Percentiles rank a stretch among this genome's conserved stretches.
These are phyloP conservation scores for Rhizopogon vulgaris DNA, from an alignment of 768 basidiomycete genomes.

Conservation along the genomic window DNA sequence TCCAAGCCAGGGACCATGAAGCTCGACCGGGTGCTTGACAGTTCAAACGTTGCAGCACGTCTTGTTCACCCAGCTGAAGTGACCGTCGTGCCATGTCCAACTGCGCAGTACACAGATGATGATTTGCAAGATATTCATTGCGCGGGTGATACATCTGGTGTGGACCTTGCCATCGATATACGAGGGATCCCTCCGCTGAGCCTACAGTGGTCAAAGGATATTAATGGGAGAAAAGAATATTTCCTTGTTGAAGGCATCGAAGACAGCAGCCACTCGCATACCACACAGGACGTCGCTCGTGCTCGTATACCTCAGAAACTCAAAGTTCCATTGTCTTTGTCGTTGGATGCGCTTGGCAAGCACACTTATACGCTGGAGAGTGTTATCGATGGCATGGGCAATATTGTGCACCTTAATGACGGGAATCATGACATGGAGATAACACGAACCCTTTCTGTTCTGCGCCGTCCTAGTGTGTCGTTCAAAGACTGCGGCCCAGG, in stretches of 20 bases:
- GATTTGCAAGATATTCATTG: conserved; percentile 52
- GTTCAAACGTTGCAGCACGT: conserved; percentile 65
- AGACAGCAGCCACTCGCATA: conserved; percentile 37
- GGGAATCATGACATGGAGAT: conserved; percentile 37
- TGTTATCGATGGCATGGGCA: conserved; percentile 79
- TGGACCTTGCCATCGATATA: conserved; percentile 58
- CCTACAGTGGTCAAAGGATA: conserved; percentile 68
- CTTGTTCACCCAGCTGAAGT: conserved; percentile 59
- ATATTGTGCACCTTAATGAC: conserved; percentile 47
- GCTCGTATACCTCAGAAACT: conserved; percentile 46
- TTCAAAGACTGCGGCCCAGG: conserved; percentile 75
- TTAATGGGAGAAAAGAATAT: conserved; percentile 59
- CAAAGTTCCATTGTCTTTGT: conserved; percentile 61
- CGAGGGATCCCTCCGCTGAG: conserved; percentile 72
- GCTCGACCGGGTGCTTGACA: conserved; percentile 69
- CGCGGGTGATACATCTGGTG: conserved; percentile 54
- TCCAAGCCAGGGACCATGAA: conserved; percentile 69
- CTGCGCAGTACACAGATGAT: conserved; percentile 52
- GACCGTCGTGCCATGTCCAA: conserved; percentile 77
- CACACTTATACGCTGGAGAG: conserved; percentile 75
- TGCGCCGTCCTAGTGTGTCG: conserved; percentile 64
- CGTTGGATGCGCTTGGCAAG: conserved; percentile 56
- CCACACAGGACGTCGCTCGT: conserved; percentile 17
- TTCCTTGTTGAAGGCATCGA: conserved; percentile 85
- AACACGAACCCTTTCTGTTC: conserved; percentile 59